These are phyloP conservation scores for Syzygium aromaticum DNA, from an alignment of 345 rosid species.

Conservation along the genomic window DNA sequence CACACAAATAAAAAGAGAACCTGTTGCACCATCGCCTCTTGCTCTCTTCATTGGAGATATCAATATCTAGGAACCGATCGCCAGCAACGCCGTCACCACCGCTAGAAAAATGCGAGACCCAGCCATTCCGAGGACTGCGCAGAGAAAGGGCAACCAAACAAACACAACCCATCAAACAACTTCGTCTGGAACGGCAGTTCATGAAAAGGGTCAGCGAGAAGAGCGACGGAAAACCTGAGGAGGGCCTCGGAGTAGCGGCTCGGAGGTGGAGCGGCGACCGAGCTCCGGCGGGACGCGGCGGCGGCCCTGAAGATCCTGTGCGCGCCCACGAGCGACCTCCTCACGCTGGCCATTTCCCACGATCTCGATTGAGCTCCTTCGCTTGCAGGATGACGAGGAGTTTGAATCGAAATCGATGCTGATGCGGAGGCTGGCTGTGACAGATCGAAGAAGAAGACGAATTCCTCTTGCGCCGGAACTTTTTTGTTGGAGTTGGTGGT, in stretches of 20 bases:
- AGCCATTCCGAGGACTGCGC: slow-evolving; percentile 33
- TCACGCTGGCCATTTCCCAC: slow-evolving; percentile 33
- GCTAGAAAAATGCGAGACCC: slow-evolving; percentile 31
- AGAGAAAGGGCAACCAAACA: background rate
- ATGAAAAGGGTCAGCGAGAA: background rate
- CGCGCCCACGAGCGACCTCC: slow-evolving; percentile 33
- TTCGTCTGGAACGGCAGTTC: background rate
- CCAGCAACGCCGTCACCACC: background rate
- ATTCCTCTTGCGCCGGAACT: background rate
- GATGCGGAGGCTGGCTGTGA: background rate
- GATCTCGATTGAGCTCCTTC: background rate
- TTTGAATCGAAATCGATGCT: background rate
- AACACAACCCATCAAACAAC: background rate
- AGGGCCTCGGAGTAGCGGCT: background rate
- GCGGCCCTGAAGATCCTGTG: slow-evolving; percentile 31
- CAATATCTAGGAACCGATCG: slow-evolving; percentile 28
- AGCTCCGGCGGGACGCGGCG: slow-evolving; percentile 10
- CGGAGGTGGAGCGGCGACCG: slow-evolving; percentile 4
- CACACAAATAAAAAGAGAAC: slow-evolving; percentile 4
- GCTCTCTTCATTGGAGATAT: slow-evolving; percentile 66
- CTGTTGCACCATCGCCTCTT: slow-evolving; percentile 72
- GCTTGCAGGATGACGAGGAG: background rate
- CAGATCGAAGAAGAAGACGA: background rate
- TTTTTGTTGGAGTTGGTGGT: background rate
- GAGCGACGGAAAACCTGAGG: slow-evolving; percentile 11